Evolutionary conservation across 805 yeast genomes (phyloP).

Genomic region (Kregervanrija fluxuum): DNA sequence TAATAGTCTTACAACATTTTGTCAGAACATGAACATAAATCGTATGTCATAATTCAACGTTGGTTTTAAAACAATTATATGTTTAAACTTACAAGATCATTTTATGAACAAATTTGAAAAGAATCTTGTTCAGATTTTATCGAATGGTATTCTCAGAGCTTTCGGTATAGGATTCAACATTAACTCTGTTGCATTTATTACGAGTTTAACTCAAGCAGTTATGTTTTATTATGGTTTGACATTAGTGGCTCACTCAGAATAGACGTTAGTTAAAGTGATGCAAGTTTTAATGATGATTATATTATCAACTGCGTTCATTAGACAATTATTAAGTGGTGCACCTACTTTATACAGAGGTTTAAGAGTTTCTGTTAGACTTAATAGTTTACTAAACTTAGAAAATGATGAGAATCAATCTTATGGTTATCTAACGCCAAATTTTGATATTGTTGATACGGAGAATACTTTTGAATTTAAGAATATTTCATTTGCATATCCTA

Average conservation of each 20-base stretch:
- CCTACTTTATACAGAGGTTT: constrained; percentile 80
- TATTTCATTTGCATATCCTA: constrained; percentile 45
- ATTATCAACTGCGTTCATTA: constrained; percentile 64
- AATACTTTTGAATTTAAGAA: constrained; percentile 34
- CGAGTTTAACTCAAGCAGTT: constrained; percentile 59
- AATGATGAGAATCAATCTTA: constrained; percentile 30
- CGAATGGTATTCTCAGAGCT: constrained; percentile 45
- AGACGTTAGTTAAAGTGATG: constrained; percentile 51
- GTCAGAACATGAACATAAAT: no score
- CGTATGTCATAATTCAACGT: no score
- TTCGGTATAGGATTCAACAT: constrained; percentile 60
- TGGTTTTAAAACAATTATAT: constrained; percentile 58
- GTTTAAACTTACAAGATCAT: constrained; percentile 42
- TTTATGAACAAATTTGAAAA: constrained; percentile 35
- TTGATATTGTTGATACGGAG: constrained; percentile 1
- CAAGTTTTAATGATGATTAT: constrained; percentile 65
- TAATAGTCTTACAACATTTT: no score
- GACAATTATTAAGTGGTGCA: constrained; percentile 51
- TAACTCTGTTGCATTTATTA: constrained; percentile 47
- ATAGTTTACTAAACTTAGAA: constrained; percentile 31
- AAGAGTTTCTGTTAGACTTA: constrained; percentile 54
- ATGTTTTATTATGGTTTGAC: constrained; percentile 74
- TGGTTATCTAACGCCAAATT: constrained; percentile 30
- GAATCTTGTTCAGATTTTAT: constrained; percentile 26
- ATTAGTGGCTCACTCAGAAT: constrained; percentile 54